Evolutionary conservation across 2,329 filamentous ascomycete genomes (phyloP).

Genomic region (Hypoxylon rubiginosum): DNA sequence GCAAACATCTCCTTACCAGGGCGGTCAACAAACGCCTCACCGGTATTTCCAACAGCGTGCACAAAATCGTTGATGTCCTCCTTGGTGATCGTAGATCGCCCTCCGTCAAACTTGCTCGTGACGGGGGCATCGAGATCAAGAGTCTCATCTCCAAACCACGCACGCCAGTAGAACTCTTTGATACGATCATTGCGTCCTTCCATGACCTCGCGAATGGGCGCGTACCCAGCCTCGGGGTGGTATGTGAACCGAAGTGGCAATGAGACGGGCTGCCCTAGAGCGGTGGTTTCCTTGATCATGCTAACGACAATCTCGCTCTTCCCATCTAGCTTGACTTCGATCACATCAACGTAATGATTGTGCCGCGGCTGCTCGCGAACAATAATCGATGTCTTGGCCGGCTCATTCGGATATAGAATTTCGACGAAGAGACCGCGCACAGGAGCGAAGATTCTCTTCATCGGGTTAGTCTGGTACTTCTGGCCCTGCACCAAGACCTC

Average conservation of each 20-base stretch:
- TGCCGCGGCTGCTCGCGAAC: conserved; percentile 89
- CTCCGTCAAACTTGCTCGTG: conserved; percentile 90
- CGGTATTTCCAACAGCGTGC: conserved; percentile 98
- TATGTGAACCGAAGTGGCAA: conserved; percentile 92
- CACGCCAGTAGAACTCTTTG: conserved; percentile 98
- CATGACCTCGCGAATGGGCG: conserved; percentile 98
- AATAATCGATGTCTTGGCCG: conserved; percentile 84
- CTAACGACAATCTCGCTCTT: conserved; percentile 87
- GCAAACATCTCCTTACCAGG: conserved; percentile 94
- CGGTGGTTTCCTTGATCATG: conserved; percentile 93
- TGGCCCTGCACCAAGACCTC: conserved; percentile 96
- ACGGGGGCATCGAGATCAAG: conserved; percentile 88
- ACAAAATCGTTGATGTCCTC: conserved; percentile 98
- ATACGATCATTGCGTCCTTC: conserved; percentile 95
- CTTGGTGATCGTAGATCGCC: conserved; percentile 85
- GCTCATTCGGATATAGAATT: conserved; percentile 84
- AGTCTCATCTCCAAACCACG: conserved; percentile 93
- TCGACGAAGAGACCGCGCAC: conserved; percentile 90
- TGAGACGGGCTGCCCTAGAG: conserved; percentile 83
- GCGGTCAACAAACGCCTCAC: conserved; percentile 95
- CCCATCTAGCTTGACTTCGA: conserved; percentile 82
- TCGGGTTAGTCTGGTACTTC: conserved; percentile 97
- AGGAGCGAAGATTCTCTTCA: conserved; percentile 91
- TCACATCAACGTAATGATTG: conserved; percentile 88
- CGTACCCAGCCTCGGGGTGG: conserved; percentile 94